Percentiles rank a stretch among this genome's conserved stretches.
Evolutionary conservation across 2,329 filamentous ascomycete species (phyloP).

Genomic region (Penicillium sp.): DNA sequence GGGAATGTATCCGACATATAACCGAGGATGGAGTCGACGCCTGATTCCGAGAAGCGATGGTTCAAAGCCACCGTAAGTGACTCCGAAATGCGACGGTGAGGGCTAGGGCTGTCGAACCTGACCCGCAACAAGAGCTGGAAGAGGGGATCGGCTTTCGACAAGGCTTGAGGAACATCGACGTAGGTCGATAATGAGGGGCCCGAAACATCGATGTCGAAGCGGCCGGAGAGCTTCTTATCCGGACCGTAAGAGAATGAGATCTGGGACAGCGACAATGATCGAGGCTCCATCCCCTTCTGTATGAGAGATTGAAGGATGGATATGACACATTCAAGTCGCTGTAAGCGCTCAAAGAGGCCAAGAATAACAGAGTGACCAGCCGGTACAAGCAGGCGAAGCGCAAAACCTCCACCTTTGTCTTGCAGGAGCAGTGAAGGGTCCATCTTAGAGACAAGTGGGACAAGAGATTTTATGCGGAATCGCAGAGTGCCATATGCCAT

Average conservation of each 20-base stretch:
- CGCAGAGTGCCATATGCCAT: constrained; percentile 36
- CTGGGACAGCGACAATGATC: constrained; percentile 34
- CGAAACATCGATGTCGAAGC: constrained; percentile 30
- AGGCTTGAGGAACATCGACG: constrained; percentile 21
- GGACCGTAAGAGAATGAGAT: constrained; percentile 35
- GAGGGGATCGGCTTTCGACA: constrained; percentile 23
- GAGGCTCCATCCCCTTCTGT: constrained; percentile 30
- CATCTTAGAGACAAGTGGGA: constrained; percentile 24
- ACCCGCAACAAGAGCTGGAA: constrained; percentile 32
- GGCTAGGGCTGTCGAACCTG: constrained; percentile 33
- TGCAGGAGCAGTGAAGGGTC: constrained; percentile 34
- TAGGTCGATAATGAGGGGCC: constrained; percentile 15
- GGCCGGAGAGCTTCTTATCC: constrained; percentile 27
- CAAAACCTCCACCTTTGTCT: constrained; percentile 33
- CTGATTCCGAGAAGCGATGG: constrained; percentile 24
- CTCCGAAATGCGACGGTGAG: constrained; percentile 41
- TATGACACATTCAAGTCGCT: constrained; percentile 37
- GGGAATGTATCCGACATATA: constrained; percentile 36
- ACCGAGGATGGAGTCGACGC: constrained; percentile 29
- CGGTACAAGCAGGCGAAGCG: constrained; percentile 36
- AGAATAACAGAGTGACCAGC: constrained; percentile 35
- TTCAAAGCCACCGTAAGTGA: constrained; percentile 38
- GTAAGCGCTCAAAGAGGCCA: constrained; percentile 35
- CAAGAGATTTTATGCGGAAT: constrained; percentile 25
- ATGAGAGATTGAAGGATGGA: constrained; percentile 35